Evolutionary conservation across 208 protist genomes (phyloP).

Genomic region (Leishmania mexicana): DNA sequence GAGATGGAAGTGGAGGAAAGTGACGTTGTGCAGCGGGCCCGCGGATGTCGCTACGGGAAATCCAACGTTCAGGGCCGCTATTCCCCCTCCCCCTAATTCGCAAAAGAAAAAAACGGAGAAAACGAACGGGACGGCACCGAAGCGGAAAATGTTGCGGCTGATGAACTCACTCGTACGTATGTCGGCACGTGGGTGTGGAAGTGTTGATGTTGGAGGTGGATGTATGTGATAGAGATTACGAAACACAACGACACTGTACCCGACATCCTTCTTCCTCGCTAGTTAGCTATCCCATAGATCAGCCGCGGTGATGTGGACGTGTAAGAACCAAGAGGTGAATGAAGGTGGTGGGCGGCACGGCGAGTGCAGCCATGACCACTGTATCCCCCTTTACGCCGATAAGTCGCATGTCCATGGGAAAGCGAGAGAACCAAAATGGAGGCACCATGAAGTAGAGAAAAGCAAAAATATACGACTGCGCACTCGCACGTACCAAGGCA

Average conservation of each 20-base stretch:
- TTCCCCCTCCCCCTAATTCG: background rate
- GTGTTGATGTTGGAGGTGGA: background rate
- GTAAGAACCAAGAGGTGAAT: background rate
- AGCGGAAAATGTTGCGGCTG: background rate
- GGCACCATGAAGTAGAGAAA: background rate
- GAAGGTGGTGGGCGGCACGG: background rate
- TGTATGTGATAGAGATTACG: background rate
- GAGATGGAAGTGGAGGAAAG: background rate
- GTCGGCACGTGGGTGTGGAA: background rate
- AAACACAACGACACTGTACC: background rate
- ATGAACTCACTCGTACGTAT: background rate
- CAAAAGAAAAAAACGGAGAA: background rate
- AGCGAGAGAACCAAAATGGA: background rate
- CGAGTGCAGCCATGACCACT: background rate
- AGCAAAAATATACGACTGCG: background rate
- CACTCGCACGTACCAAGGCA: background rate
- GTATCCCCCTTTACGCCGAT: background rate
- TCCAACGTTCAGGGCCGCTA: background rate
- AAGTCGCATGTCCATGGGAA: background rate
- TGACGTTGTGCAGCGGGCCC: background rate
- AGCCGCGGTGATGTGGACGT: background rate
- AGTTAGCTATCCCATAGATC: background rate
- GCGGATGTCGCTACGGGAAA: background rate
- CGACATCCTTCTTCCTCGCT: background rate
- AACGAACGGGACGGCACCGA: background rate